phyloP scores from a whole-genome alignment of 345 rosid genomes.

The Cardamine chenopodiifolia region DNA sequence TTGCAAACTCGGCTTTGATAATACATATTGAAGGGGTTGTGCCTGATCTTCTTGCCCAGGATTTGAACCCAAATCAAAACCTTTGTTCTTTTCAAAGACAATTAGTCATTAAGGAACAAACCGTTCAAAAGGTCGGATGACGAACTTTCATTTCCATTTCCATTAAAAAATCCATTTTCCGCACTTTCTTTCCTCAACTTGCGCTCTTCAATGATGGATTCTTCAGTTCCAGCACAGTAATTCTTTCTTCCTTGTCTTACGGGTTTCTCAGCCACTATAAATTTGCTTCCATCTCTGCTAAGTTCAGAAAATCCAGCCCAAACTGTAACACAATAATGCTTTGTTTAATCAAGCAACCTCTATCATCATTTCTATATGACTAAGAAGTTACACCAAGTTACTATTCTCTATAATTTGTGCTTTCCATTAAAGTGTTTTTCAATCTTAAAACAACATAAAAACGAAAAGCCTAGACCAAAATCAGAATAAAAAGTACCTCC shows the following conservation, averaged over 20 bases:
- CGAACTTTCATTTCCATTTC: conserved; percentile 40
- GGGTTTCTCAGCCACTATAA: conserved; percentile 75
- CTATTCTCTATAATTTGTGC: neutral
- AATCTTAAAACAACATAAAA: neutral
- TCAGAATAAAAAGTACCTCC: conserved; percentile 60
- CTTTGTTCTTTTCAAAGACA: neutral
- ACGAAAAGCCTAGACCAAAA: neutral
- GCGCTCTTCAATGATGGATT: conserved; percentile 65
- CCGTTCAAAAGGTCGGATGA: conserved; percentile 59
- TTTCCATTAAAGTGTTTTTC: neutral
- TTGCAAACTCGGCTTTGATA: neutral
- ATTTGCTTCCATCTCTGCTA: conserved; percentile 80
- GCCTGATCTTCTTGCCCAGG: neutral
- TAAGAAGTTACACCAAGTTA: neutral
- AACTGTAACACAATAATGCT: conserved; percentile 50
- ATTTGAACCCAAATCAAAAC: neutral
- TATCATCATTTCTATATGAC: conserved; percentile 2
- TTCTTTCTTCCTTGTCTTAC: conserved; percentile 57
- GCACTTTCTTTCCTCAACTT: conserved; percentile 64
- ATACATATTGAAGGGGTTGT: neutral
- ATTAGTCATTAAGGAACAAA: conserved; percentile 53
- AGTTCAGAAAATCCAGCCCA: conserved; percentile 97
- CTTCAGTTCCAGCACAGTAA: conserved; percentile 66
- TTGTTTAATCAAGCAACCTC: neutral
- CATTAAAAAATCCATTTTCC: conserved; percentile 67